Evolutionary conservation across 2,329 filamentous ascomycete species (phyloP).

Genomic region (Eurotiales sp.): DNA sequence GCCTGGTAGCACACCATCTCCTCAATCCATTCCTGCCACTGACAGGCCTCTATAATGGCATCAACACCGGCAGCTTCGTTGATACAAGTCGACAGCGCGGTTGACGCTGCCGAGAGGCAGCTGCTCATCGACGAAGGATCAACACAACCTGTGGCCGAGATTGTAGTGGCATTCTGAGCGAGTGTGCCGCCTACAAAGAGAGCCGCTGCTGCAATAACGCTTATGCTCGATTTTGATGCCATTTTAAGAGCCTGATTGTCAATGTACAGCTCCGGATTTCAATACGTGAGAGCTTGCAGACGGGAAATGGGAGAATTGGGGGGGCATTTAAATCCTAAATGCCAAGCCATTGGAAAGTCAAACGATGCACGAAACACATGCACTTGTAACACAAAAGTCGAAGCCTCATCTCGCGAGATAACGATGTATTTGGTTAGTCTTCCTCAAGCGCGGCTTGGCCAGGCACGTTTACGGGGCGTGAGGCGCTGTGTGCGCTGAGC

Average conservation of each 20-base stretch:
- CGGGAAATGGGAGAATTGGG: background rate
- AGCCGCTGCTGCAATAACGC: background rate
- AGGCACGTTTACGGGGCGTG: no score
- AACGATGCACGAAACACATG: no score
- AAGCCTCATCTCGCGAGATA: background rate
- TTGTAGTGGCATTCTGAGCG: constrained; percentile 4
- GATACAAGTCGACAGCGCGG: background rate
- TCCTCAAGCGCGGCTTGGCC: background rate
- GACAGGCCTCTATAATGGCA: background rate
- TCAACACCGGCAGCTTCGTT: constrained; percentile 1
- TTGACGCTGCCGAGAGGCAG: background rate
- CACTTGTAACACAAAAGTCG: no score
- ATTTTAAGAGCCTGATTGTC: background rate
- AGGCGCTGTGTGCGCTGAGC: no score
- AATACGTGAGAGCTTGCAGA: background rate
- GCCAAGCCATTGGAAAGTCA: no score
- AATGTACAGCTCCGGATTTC: no score
- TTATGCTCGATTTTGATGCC: background rate
- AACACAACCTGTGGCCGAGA: constrained; percentile 7
- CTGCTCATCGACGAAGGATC: constrained; percentile 5
- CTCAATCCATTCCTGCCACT: constrained; percentile 27
- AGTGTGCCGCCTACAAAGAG: background rate
- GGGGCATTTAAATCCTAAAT: no score
- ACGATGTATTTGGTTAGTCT: background rate
- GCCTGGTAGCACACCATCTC: constrained; percentile 30